Evolutionary conservation across 2,329 filamentous ascomycete species (phyloP).

Genomic region (Penicillium sp.): DNA sequence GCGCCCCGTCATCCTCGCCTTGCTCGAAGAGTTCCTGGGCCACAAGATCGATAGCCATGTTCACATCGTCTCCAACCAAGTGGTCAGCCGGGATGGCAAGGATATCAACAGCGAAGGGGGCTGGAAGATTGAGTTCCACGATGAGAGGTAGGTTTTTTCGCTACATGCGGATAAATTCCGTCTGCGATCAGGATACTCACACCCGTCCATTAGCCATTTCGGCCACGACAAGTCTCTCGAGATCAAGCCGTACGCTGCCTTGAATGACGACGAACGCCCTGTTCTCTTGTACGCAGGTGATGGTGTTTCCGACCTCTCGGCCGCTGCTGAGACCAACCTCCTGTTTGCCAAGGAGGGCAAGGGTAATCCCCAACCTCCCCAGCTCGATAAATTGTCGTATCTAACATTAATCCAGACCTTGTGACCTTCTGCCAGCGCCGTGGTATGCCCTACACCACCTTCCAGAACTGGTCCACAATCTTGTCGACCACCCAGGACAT

Average conservation of each 20-base stretch:
- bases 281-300: conserved; percentile 93
- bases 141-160: conserved; percentile 63
- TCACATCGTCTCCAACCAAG: conserved; percentile 87
- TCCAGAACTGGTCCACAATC: conserved; percentile 80
- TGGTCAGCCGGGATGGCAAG: conserved; percentile 65
- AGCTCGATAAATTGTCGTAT: background rate
- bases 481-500: conserved; percentile 73
- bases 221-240: conserved; percentile 97
- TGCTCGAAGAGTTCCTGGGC: conserved; percentile 79
- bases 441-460: conserved; percentile 81
- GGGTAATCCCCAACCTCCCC: conserved; percentile 50
- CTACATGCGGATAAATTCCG: background rate
- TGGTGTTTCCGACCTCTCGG: conserved; percentile 87
- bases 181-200: background rate
- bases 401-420: conserved; percentile 60
- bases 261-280: conserved; percentile 68
- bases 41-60: conserved; percentile 67
- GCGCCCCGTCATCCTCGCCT: conserved; percentile 82
- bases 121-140: conserved; percentile 86
- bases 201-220: conserved; percentile 58
- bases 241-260: conserved; percentile 73
- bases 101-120: conserved; percentile 74
- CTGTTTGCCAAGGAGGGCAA: conserved; percentile 90
- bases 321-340: conserved; percentile 86
- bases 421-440: conserved; percentile 82